phyloP scores from a whole-genome alignment of 139 green algal genomes.

The Micractinium sp. region DNA sequence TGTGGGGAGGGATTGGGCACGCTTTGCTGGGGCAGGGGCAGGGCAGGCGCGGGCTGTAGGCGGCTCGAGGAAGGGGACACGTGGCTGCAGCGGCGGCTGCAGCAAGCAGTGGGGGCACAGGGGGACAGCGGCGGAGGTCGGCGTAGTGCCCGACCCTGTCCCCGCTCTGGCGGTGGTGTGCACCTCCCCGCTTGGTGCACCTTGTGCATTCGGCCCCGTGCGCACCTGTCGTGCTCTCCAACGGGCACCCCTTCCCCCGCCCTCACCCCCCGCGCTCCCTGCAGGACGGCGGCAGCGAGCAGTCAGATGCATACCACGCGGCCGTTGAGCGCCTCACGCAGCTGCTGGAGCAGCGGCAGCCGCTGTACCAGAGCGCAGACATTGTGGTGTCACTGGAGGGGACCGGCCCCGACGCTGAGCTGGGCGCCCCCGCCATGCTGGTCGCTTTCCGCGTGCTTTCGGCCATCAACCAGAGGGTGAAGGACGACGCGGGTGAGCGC shows the following conservation, averaged over 20 bases:
- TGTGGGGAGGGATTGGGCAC: neutral
- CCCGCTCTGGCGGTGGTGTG: too few relatives aligned
- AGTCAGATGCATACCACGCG: slow-evolving; percentile 34
- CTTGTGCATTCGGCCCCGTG: too few relatives aligned
- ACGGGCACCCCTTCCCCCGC: too few relatives aligned
- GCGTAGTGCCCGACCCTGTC: too few relatives aligned
- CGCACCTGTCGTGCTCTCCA: too few relatives aligned
- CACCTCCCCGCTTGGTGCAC: too few relatives aligned
- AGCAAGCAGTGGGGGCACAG: neutral
- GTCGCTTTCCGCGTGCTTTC: slow-evolving; percentile 49
- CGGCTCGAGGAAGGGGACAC: too few relatives aligned
- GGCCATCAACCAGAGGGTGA: slow-evolving; percentile 47
- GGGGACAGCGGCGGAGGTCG: neutral
- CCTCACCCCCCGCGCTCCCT: neutral
- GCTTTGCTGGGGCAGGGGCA: neutral
- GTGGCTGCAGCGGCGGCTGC: too few relatives aligned
- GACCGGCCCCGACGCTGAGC: slow-evolving; percentile 17
- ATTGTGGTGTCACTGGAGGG: slow-evolving; percentile 69
- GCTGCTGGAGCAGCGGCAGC: slow-evolving; percentile 66
- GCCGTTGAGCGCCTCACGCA: slow-evolving; percentile 47
- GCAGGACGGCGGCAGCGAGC: neutral
- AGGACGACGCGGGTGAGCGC: slow-evolving; percentile 17
- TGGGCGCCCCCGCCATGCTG: slow-evolving; percentile 43
- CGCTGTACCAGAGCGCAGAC: slow-evolving; percentile 75
- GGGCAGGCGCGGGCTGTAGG: too few relatives aligned